Base-by-base conservation (phyloP, 352 stramenopile species). In the Achlya hypogyna region DNA sequence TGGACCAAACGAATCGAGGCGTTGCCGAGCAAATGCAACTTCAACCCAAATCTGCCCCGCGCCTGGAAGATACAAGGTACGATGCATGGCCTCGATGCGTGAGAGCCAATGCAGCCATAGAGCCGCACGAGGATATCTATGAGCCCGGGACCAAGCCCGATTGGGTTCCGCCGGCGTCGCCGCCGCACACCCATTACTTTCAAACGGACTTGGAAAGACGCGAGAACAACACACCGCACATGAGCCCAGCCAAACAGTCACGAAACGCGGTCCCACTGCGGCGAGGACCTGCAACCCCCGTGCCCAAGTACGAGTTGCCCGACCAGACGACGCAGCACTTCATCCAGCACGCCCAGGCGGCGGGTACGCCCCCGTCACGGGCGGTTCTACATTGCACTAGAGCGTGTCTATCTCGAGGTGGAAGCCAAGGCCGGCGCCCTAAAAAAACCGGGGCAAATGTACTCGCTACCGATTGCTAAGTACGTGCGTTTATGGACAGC, bases 381-480 rank as follows among this genome's bases (percentile, higher is more conserved):
- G 6, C 6, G 49, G 6, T 54, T 58, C 12, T 38, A 53, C 35
- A 8, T n/a, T 14, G 20, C 18, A 31, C 28, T 58, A 66, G 59
- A 66, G 29, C 59, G 59, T 22, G 40, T 27, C 42, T 58, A 66
- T 28, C 18, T 53, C 6, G 27, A 45, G 3, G 2, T 66, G 16
- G 20, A 31, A 35, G 43, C 59, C 22, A 14, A 14, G 6, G 10
- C 23, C 4, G 18, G 58, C 10, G n/a, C 20, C 6, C 38, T 47
- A 16, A 66, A 66, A 25, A 58, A 66, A 16, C 35, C 59, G 16
- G 42, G 22, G 14, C 47, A 28, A 12, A 66, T 54, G 38, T 66
- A 66, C 34, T 29, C 59, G 25, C 35, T 66, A 16, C 59, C 59
- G 6, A 51, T 66, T 18, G 59, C 59, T n/a, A 38, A 27, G 59